Percentiles rank a stretch among this genome's conserved stretches.
Evolutionary conservation across 768 basidiomycete species (phyloP).

Genomic region (Candolleomyces aberdarensis): DNA sequence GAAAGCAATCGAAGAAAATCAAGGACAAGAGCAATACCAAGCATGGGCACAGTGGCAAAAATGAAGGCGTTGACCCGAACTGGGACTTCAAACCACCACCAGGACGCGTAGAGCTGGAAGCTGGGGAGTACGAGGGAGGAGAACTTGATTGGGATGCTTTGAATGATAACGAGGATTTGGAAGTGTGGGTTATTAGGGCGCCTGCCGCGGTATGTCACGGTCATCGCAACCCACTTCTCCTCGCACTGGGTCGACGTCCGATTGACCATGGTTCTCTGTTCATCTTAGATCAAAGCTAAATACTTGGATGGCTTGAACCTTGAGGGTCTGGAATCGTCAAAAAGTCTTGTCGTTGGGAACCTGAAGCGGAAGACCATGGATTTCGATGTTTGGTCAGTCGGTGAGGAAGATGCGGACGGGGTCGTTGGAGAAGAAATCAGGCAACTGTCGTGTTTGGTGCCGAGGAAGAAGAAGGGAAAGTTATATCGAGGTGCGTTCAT

Average conservation of each 20-base stretch:
- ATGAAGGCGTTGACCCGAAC: constrained; percentile 51
- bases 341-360: constrained; percentile 42
- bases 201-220: constrained; percentile 56
- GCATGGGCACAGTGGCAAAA: constrained; percentile 30
- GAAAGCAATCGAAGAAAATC: constrained; percentile 6
- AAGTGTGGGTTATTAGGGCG: constrained; percentile 69
- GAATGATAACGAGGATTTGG: constrained; percentile 51
- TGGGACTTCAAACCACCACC: constrained; percentile 63
- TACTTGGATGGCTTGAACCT: constrained; percentile 53
- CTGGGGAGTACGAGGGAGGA: constrained; percentile 39
- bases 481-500: constrained; percentile 50
- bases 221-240: no score
- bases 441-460: constrained; percentile 58
- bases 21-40: constrained; percentile 26
- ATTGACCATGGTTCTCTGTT: neutral
- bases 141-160: constrained; percentile 71
- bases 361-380: constrained; percentile 51
- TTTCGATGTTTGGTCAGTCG: constrained; percentile 68
- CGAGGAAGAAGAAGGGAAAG: constrained; percentile 56
- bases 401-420: constrained; percentile 30
- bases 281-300: constrained; percentile 59
- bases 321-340: constrained; percentile 32
- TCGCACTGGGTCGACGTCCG: neutral
- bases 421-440: constrained; percentile 64
- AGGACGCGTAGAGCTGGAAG: constrained; percentile 47